Evolutionary conservation across 331 rosid species (phyloP).

Genomic region (Malus hybrid): DNA sequence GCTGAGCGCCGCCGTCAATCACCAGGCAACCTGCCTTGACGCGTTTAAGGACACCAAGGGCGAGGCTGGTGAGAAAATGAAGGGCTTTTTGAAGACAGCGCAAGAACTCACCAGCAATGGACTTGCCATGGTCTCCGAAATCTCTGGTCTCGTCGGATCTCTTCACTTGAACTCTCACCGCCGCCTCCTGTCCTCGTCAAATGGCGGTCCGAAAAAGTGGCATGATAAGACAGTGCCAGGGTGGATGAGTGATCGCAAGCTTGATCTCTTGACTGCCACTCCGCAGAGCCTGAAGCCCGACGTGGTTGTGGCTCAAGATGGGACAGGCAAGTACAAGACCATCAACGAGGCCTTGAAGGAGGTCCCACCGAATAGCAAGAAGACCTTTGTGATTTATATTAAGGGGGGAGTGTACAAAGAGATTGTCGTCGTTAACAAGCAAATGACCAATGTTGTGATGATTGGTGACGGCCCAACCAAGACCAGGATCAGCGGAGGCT

Average conservation of each 20-base stretch:
- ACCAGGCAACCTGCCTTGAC: slow-evolving; percentile 54
- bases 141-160: background rate
- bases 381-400: slow-evolving; percentile 12
- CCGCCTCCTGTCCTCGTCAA: background rate
- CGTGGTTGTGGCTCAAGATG: slow-evolving; percentile 18
- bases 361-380: background rate
- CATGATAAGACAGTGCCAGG: background rate
- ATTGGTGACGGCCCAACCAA: slow-evolving; percentile 23
- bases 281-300: background rate
- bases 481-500: slow-evolving; percentile 10
- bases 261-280: background rate
- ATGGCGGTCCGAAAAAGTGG: background rate
- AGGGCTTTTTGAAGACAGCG: slow-evolving; percentile 20
- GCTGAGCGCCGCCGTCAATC: slow-evolving; percentile 44
- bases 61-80: slow-evolving; percentile 42
- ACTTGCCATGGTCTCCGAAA: slow-evolving; percentile 41
- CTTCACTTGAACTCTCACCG: background rate
- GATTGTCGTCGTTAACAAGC: background rate
- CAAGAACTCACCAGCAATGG: slow-evolving; percentile 50
- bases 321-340: slow-evolving; percentile 19
- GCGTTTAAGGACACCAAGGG: slow-evolving; percentile 46
- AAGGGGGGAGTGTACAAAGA: background rate
- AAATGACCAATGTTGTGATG: slow-evolving; percentile 16
- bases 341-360: slow-evolving; percentile 12
- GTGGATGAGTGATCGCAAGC: slow-evolving; percentile 7